A percentile compares a stretch with the other conserved stretches of the same genome.
Evolutionary conservation across 495 filamentous ascomycete genomes (phyloP).

Genomic region (Amphirosellinia nigrospora): DNA sequence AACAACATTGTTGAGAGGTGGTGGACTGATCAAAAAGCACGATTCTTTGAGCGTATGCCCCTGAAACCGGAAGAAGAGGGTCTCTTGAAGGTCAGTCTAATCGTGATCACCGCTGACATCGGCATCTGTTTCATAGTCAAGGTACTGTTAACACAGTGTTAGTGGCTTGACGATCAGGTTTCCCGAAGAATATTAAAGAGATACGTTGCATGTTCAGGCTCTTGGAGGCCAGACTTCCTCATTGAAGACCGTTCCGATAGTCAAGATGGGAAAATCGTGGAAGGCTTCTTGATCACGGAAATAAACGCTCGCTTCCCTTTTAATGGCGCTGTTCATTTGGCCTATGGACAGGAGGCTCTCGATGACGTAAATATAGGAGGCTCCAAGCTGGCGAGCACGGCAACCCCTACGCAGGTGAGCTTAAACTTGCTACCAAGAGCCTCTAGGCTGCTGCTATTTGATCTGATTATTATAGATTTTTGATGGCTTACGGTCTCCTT

Average conservation of each 20-base stretch:
- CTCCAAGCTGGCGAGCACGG: not conserved
- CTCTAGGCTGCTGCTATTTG: not conserved
- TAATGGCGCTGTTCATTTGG: conserved; percentile 44
- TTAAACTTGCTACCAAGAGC: not conserved
- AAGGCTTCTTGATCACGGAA: conserved; percentile 48
- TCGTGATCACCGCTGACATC: not conserved
- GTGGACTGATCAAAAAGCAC: conserved; percentile 45
- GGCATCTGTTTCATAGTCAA: not conserved
- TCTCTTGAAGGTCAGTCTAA: conserved; percentile 34
- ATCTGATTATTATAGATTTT: conserved; percentile 27
- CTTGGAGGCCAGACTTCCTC: conserved; percentile 55
- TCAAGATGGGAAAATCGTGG: not conserved
- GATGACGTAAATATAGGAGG: conserved; percentile 19
- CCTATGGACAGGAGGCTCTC: conserved; percentile 34
- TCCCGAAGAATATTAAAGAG: not conserved
- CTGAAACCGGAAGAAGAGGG: conserved; percentile 45
- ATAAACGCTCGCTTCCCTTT: conserved; percentile 54
- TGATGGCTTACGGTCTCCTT: conserved; percentile 33
- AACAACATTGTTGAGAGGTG: conserved; percentile 49
- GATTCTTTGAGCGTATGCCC: conserved; percentile 49
- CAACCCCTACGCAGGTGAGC: conserved; percentile 5
- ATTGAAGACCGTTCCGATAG: conserved; percentile 33
- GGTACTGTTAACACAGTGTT: not conserved
- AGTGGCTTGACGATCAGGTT: conserved; percentile 20
- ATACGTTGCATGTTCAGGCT: conserved; percentile 33